phyloP scores from a whole-genome alignment of 257 asterid genomes.

The Ehretia macrophylla region DNA sequence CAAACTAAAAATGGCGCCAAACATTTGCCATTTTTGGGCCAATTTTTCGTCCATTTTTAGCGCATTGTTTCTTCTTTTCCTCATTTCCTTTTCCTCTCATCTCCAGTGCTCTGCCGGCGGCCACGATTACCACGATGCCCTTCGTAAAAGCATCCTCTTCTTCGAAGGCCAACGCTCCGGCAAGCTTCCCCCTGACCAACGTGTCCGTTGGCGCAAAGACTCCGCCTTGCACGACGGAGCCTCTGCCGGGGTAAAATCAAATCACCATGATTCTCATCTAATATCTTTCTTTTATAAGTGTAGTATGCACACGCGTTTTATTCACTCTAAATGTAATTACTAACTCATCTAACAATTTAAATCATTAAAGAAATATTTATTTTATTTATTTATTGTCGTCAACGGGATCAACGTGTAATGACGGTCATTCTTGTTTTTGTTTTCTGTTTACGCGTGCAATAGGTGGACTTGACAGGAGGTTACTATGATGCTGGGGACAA shows the following conservation, averaged over 20 bases:
- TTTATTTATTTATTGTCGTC: no score
- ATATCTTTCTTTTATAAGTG: background rate
- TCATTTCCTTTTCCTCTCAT: constrained; percentile 14
- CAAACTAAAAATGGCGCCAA: constrained; percentile 63
- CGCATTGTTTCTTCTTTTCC: constrained; percentile 13
- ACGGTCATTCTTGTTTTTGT: background rate
- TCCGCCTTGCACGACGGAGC: constrained; percentile 84
- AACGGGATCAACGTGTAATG: no score
- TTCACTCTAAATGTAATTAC: no score
- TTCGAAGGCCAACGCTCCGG: constrained; percentile 98
- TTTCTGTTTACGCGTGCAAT: no score
- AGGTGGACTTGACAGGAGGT: constrained; percentile 83
- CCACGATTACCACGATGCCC: constrained; percentile 77
- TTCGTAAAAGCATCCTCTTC: constrained; percentile 77
- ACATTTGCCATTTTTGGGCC: constrained; percentile 29
- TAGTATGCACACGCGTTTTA: no score
- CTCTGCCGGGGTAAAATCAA: constrained; percentile 46
- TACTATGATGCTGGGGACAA: constrained; percentile 96
- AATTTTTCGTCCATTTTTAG: constrained; percentile 20
- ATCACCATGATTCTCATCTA: background rate
- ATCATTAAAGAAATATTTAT: no score
- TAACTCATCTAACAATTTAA: no score
- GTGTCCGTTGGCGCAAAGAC: constrained; percentile 72
- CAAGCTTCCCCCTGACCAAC: constrained; percentile 70
- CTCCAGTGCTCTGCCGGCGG: constrained; percentile 18